Base-by-base conservation (phyloP, 1,284 basidiomycete species). In the Cronartium ribicola region DNA sequence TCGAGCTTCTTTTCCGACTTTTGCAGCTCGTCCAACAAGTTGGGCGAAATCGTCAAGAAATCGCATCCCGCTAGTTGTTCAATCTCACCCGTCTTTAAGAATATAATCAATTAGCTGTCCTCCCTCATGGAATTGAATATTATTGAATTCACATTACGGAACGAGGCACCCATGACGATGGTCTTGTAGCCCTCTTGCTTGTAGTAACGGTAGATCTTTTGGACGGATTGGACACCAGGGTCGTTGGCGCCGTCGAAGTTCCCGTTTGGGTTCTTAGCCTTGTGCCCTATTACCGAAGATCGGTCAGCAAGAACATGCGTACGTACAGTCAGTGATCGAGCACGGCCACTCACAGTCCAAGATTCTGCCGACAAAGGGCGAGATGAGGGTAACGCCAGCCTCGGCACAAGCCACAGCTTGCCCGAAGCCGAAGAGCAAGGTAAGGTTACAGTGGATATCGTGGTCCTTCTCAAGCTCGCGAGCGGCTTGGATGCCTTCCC, bases 161-260 rank as follows among this genome's bases (percentile, higher is more conserved):
- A 98, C 70, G 93, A 96, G 77, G 95, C 95, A 82, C 95, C 95
- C 95, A 98, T 98, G 83, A 98, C 94, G 83, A 98, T 98, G 79
- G 95, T 99, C 81, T 94, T 93, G 88, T 98, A 98, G 77, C 88
- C 87, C 84, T 98, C 87, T 83, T 96, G 93, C 87, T 98, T 98
- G 89, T 98, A 98, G 86, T 98, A 98, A 86, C 71, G 91, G 88
- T 90, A 98, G 85, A 98, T 98, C 84, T 87, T 90, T 86, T 91
- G 89, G 77, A 99, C 95, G 55, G 92, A 95, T 82, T 88, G 83
- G 78, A 99, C 95, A 86, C 95, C 95, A n/a, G 95, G 95, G 86
- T 98, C 95, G 67, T 88, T 87, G 75, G 91, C 90, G 75, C 90
- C 91, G 78, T 88, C 87, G 85, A 92, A 96, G 81, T 85, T 86